These are phyloP conservation scores for Exophiala xenobiotica DNA, from an alignment of 2,329 filamentous ascomycete species.

Conservation along the genomic window DNA sequence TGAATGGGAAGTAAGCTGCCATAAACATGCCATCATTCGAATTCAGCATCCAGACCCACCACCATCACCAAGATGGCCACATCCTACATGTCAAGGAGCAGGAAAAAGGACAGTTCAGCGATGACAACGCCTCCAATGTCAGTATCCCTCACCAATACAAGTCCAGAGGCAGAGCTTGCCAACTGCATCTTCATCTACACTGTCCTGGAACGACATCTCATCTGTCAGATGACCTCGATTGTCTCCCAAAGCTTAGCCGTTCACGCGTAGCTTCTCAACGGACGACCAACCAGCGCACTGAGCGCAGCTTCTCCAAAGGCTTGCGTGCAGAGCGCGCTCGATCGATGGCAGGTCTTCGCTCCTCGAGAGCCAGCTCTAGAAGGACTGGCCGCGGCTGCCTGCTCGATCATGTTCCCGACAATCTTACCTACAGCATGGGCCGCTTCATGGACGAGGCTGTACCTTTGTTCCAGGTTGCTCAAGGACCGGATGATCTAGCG, in stretches of 20 bases:
- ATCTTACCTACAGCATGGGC: not conserved
- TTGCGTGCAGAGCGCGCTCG: not conserved
- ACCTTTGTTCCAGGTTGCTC: too few species aligned
- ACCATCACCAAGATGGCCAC: not conserved
- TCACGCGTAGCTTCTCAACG: not conserved
- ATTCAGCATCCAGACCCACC: not conserved
- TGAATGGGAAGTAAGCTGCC: too few species aligned
- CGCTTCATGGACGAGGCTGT: not conserved
- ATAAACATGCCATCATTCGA: not conserved
- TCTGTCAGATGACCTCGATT: not conserved
- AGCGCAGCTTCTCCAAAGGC: not conserved
- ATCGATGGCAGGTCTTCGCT: not conserved
- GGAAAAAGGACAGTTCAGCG: not conserved
- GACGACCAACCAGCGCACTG: not conserved
- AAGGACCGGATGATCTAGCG: too few species aligned
- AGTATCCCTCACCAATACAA: not conserved
- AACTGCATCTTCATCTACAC: not conserved
- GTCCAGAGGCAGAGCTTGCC: not conserved
- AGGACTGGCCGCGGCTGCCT: not conserved
- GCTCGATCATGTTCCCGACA: not conserved
- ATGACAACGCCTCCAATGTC: not conserved
- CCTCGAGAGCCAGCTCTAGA: not conserved
- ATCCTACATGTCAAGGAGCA: not conserved
- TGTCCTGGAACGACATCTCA: not conserved
- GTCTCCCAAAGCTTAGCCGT: not conserved